phyloP scores from a whole-genome alignment of 1,284 basidiomycete species.

The Limonomyces culmigenus region DNA sequence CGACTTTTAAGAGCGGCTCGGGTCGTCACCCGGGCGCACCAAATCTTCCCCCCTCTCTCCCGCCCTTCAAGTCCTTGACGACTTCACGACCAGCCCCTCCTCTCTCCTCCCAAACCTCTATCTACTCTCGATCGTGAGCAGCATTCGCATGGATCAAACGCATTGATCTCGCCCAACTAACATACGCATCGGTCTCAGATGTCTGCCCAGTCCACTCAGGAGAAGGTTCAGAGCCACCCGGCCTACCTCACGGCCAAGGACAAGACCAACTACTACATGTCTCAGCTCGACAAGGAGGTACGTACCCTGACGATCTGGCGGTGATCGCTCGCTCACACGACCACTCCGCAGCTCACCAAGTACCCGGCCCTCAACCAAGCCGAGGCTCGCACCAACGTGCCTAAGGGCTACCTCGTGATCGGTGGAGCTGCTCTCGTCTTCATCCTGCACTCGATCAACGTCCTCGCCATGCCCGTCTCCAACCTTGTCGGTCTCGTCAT shows the following conservation, averaged over 20 bases:
- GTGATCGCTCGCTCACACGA: conserved; percentile 8
- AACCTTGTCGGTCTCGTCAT: conserved; percentile 76
- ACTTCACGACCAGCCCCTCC: too few relatives aligned
- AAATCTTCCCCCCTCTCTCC: too few relatives aligned
- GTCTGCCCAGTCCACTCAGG: not conserved
- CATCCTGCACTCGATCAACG: conserved; percentile 67
- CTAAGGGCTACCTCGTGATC: conserved; percentile 84
- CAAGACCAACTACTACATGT: conserved; percentile 60
- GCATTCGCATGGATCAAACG: too few relatives aligned
- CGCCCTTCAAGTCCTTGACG: too few relatives aligned
- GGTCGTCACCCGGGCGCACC: too few relatives aligned
- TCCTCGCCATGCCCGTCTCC: conserved; percentile 66
- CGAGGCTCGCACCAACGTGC: conserved; percentile 82
- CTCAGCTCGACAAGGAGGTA: conserved; percentile 90
- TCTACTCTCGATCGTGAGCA: too few relatives aligned
- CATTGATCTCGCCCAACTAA: too few relatives aligned
- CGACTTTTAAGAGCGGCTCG: too few relatives aligned
- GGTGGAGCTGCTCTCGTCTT: conserved; percentile 49
- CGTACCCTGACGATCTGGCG: conserved; percentile 11
- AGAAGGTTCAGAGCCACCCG: conserved; percentile 68
- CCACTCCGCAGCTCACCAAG: conserved; percentile 59
- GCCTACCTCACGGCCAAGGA: conserved; percentile 64
- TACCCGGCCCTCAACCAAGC: conserved; percentile 74
- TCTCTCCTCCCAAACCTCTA: too few relatives aligned
- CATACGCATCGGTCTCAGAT: too few relatives aligned